Base-by-base conservation (phyloP, 2,329 filamentous ascomycete genomes). In the Amauroascus niger region DNA sequence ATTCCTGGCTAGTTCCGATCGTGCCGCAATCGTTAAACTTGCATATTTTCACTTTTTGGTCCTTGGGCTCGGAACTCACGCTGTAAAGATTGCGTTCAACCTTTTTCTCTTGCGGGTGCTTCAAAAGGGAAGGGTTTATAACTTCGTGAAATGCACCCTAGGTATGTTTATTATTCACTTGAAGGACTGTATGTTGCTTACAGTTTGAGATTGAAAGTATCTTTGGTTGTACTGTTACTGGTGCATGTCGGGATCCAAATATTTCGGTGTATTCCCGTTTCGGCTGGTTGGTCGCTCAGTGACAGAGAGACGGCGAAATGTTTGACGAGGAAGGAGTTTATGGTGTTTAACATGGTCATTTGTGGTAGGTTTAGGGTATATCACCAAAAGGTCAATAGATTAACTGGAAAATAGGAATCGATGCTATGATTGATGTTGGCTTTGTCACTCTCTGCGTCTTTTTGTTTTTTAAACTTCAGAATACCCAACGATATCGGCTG, bases 71-170 rank as follows among this genome's bases (percentile, higher is more conserved):
- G 75, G 70, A 0, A 68, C 74, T 3, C 68, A 69, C 9, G 59
- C 69, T 0, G 71, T 76, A 55, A 78, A 78, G 59, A 67, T 78
- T 8, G 76, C 75, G 0, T 69, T 76, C 26, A 71, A 67, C 1
- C 66, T 74, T 28, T 74, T 75, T 56, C 63, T 78, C 4, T 61
- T 76, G 49, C 65, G 74, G 35, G 62, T 76, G 6, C 69, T 71
- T n/a, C 62, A 66, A 13, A 62, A 65, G 16, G 72, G 64, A 37
- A 62, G 55, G 7, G 73, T 72, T 61, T 68, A 69, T n/a, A 61
- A 62, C 2, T 71, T 74, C 49, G 61, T 78, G 1, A 71, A 69
- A 58, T 65, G 62, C 1, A 61, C 70, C 6, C 71, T 78, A 49
- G 43, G 67, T 74, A 74, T 61, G 52, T 71, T 45, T 11, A 9